Conservation (phyloP, 495 filamentous ascomycete species). For the Pseudevernia furfuracea region DNA sequence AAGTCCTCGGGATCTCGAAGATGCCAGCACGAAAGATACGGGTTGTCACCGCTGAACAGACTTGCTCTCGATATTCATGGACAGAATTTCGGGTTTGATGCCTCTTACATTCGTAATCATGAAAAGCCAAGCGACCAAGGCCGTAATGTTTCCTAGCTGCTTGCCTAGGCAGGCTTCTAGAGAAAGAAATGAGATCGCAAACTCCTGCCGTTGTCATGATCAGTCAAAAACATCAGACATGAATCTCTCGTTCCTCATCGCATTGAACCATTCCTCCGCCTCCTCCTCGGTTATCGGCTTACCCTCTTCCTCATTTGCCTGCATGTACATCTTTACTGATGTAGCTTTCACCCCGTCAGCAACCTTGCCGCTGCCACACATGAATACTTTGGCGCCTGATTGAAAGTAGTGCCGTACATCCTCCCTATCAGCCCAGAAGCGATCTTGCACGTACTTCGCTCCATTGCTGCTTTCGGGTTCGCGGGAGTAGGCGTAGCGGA, state of each 20-base stretch:
- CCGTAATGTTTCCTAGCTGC: not conserved
- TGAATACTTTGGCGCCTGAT: slow-evolving; percentile 53
- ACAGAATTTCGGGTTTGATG: not conserved
- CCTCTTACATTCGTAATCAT: not conserved
- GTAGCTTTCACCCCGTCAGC: slow-evolving; percentile 51
- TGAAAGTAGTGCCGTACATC: slow-evolving; percentile 49
- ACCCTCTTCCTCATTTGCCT: slow-evolving; percentile 31
- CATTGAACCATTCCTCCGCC: slow-evolving; percentile 33
- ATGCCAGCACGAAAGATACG: not conserved
- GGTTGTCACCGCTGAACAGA: not conserved
- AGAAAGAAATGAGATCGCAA: not conserved
- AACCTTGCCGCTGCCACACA: slow-evolving; percentile 58
- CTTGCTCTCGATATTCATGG: too few relatives aligned
- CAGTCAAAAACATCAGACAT: slow-evolving; percentile 63
- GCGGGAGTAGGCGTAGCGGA: slow-evolving; percentile 51
- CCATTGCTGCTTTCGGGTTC: slow-evolving; percentile 32
- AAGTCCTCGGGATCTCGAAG: not conserved
- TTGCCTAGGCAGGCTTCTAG: not conserved
- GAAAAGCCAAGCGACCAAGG: not conserved
- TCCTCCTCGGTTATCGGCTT: slow-evolving; percentile 12
- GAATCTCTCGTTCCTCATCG: slow-evolving; percentile 53
- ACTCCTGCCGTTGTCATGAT: not conserved
- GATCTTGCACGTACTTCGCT: slow-evolving; percentile 55
- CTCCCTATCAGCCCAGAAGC: slow-evolving; percentile 44
- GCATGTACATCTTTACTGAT: slow-evolving; percentile 44